phyloP scores from a whole-genome alignment of 176 grass and related monocot species.

The Rhynchospora pubera region DNA sequence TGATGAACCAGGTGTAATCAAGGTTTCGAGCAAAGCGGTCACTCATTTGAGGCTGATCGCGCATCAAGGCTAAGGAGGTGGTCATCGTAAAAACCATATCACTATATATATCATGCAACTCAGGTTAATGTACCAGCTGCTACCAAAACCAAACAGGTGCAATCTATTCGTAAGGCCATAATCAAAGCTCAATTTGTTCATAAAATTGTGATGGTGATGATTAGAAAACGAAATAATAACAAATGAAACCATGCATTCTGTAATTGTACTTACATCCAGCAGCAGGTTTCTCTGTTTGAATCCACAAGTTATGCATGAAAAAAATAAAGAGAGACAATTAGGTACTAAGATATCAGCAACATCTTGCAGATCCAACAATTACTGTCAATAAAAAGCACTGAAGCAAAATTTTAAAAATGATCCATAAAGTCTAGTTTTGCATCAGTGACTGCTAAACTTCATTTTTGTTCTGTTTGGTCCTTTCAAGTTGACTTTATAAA shows the following conservation, averaged over 20 bases:
- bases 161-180: background rate
- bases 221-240: constrained; percentile 2
- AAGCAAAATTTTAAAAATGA: background rate
- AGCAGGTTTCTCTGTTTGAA: constrained; percentile 83
- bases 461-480: background rate
- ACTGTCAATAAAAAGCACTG: background rate
- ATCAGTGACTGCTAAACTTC: background rate
- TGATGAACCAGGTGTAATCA: background rate
- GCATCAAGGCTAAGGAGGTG: background rate
- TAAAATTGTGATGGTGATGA: background rate
- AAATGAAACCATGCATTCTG: constrained; percentile 1
- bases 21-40: background rate
- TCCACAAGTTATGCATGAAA: constrained; percentile 30
- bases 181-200: background rate
- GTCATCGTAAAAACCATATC: background rate
- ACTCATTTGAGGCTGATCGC: background rate
- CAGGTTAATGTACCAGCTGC: background rate
- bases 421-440: background rate
- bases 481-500: background rate
- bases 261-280: constrained; percentile 67
- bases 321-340: constrained; percentile 25
- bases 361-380: background rate
- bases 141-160: background rate
- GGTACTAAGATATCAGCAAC: constrained; percentile 7
- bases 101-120: background rate